Base-by-base conservation (phyloP, 371 early-diverging fungal species). In the Lichtheimia hyalospora region DNA sequence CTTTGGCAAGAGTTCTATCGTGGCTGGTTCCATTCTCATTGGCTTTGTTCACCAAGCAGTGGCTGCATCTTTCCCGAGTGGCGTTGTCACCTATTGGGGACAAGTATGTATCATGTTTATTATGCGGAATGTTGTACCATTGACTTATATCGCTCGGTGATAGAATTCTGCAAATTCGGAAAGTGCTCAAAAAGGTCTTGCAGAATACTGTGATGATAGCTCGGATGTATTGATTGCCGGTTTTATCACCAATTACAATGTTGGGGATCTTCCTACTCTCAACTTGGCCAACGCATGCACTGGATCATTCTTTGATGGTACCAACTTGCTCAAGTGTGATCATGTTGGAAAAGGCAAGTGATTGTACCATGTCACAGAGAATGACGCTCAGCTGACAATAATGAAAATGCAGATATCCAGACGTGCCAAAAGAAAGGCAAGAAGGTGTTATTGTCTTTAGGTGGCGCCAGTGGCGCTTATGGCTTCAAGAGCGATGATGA, bases 381-480 rank as follows among this genome's bases (percentile, higher is more conserved):
- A 66, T 71, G 14, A 23, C 12, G 23, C 13, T 21, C 53, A 34
- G 18, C 21, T 61, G 24, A 23, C 28, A 46, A 48, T 44, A 15
- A 24, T 53, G 6, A 10, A 16, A 21, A 4, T 15, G 5, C 39
- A 77, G 86, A 82, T 62, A 83, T 86, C 63, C 76, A 79, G 49
- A 66, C 69, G 16, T 86, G 86, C 58, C 86, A 86, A 52, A 57
- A 44, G 1, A 73, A 68, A 6, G 79, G 78, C 21, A 79, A 74
- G 46, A 84, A 84, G 60, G 57, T 84, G 10, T 58, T 84, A 0
- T 60, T 85, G 27, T 88, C 78, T 25, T 77, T 89, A 27, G 89
- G 89, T 28, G 86, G 87, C 3, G 87, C 85, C 13, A 70, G 80
- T 23, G 87, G 86, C 16, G 73, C 83, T 0, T 88, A 89, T 53